Base-by-base conservation (phyloP, 2,329 filamentous ascomycete species). In the Fusarium tjaetaba region DNA sequence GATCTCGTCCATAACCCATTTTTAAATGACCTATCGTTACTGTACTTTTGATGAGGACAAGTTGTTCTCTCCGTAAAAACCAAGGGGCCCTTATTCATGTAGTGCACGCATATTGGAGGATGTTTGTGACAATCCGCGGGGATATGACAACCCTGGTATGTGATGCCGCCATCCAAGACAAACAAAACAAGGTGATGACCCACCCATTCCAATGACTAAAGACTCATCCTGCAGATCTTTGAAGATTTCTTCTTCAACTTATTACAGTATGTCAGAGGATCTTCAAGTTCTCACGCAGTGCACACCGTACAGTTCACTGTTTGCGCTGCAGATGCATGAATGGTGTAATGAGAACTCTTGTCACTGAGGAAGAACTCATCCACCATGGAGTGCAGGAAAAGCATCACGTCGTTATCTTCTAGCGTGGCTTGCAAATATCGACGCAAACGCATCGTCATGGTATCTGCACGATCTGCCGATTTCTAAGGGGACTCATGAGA, bases 21-120 rank as follows among this genome's bases (percentile, higher is more conserved):
- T 38, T 6, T 1, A 38, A 26, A 11, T 22, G 13, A 11, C 18
- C 7, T 26, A 30, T 11, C 28, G 28, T 30, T 30, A 30, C 28
- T 30, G 30, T 30, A 11, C 41, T 24, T 22, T 26, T 5, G 3
- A 22, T 9, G 1, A 16, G 9, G 2, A 16, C 0, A 13, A 13
- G 2, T 11, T 26, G 10, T n/a, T 53, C 24, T 38, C 51, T 15
- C 16, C 30, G 7, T 24, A 8, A 49, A 2, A 26, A 5, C 5
- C 6, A 16, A 53, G 6, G 9, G n/a, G 1, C 11, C 2, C 7
- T 15, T 26, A 15, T 1, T 11, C 13, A 16, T 38, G 13, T 1
- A 26, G 13, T 7, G 3, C 20, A 39, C 7, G 14, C 4, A 18
- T 22, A 16, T 4, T n/a, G 51, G 32, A 38, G 18, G 34, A 4